Evolutionary conservation across 2,329 filamentous ascomycete species (phyloP), one percentile per base, ranked within the genome.

Genomic region (Fusarium sacchari): DNA sequence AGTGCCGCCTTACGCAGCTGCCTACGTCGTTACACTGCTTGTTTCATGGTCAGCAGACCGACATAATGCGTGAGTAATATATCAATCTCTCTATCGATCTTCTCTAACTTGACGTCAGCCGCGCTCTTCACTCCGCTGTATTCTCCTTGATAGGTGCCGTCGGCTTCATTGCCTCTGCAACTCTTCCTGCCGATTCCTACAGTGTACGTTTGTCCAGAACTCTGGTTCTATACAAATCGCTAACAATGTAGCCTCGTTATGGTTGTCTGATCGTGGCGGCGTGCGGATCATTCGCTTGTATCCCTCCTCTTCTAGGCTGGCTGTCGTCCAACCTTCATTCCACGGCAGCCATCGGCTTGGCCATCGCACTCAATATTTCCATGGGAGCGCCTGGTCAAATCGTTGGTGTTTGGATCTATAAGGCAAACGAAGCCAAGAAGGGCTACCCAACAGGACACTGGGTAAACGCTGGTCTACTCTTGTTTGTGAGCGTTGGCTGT

Each of bases 391-490:
- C 90, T 0, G 91, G 91, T 1, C 91, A 93, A 79, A 93, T 93
- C 43, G 87, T 89, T 0, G 91, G 90, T 0, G 90, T 92, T 1
- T 93, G 91, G 91, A 93, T 93, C 62, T 93, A 93, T 80, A 92
- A 91, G 76, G 84, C 87, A 2, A 81, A 88, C 9, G 90, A 93
- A 79, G 87, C 86, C 12, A 78, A 81, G 20, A 82, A 75, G 17
- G 91, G 91, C 0, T 93, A 92, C 79, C 90, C 90, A 0, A 92
- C 91, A 0, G 92, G 91, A 0, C 91, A 93, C 77, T 92, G 89
- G 87, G 86, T 85, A 6, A 92, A 92, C 77, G 89, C 88, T 9
- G 89, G 82, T 6, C 78, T 92, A 67, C 77, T 92, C 30, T 82
- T 91, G 17, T 86, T 91, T 60, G 89, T 90, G 1, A 84, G 86